Evolutionary conservation across 1,284 basidiomycete genomes (phyloP).

Genomic region (Phlebopus sp.): DNA sequence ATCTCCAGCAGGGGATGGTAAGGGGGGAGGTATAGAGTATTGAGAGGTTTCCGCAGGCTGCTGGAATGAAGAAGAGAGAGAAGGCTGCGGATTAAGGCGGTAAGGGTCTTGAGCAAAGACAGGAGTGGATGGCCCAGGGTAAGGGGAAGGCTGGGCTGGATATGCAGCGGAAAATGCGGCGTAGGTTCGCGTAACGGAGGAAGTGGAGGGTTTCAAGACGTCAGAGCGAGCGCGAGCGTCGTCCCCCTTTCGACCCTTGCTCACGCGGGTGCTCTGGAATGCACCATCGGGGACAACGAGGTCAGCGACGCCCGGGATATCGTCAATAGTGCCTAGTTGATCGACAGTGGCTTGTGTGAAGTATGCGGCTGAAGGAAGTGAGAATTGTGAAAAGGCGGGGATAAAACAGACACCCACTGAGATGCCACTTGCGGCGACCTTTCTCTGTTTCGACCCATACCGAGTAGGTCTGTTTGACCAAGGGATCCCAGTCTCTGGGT

Average conservation of each 20-base stretch:
- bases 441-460: constrained; percentile 63
- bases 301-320: constrained; percentile 50
- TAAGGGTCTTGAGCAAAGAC: constrained; percentile 25
- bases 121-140: constrained; percentile 26
- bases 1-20: constrained; percentile 18
- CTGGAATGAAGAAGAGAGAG: constrained; percentile 22
- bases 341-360: constrained; percentile 72
- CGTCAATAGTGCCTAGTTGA: constrained; percentile 61
- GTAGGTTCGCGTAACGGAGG: constrained; percentile 45
- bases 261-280: constrained; percentile 61
- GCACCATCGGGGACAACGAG: constrained; percentile 56
- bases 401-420: constrained; percentile 48
- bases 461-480: constrained; percentile 78
- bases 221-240: constrained; percentile 27
- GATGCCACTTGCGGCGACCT: constrained; percentile 73
- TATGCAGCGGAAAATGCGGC: constrained; percentile 52
- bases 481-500: constrained; percentile 64
- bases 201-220: constrained; percentile 24
- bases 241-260: constrained; percentile 43
- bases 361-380: constrained; percentile 57
- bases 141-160: constrained; percentile 27
- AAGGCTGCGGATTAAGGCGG: constrained; percentile 18
- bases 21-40: constrained; percentile 27
- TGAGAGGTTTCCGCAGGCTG: constrained; percentile 25
- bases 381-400: constrained; percentile 9